Percentiles rank a stretch among this genome's conserved stretches.
These are phyloP conservation scores for Aphanomyces invadans DNA, from an alignment of 352 stramenopile genomes.

Conservation along the genomic window DNA sequence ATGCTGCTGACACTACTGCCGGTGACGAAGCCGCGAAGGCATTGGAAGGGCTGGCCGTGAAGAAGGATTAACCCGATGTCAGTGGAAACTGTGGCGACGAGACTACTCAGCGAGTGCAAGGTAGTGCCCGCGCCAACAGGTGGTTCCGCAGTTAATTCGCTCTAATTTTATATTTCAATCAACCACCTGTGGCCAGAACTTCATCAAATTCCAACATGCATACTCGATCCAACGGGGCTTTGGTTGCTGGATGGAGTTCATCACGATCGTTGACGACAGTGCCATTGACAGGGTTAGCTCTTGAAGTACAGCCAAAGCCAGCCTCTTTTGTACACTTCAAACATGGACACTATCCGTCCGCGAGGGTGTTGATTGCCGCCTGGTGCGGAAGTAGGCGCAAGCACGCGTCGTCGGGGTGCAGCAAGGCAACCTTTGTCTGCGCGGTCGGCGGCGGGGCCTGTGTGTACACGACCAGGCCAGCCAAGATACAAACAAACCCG, in stretches of 20 bases:
- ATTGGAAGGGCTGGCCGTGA: conserved; percentile 84
- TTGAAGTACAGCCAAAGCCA: not conserved
- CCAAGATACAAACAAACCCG: conserved; percentile 74
- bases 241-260: too few relatives aligned
- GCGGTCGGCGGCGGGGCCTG: conserved; percentile 25
- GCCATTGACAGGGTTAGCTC: not conserved
- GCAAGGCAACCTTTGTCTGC: not conserved
- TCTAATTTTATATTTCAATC: not conserved
- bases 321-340: not conserved
- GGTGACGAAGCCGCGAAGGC: conserved; percentile 91
- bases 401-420: conserved; percentile 7
- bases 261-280: not conserved
- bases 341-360: not conserved
- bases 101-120: not conserved
- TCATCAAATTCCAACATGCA: too few relatives aligned
- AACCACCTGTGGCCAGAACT: too few relatives aligned
- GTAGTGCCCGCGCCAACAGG: conserved; percentile 9
- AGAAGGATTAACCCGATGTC: conserved; percentile 53
- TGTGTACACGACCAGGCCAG: conserved; percentile 71
- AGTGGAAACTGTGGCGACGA: not conserved
- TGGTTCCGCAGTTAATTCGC: not conserved
- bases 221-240: too few relatives aligned
- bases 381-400: conserved; percentile 7
- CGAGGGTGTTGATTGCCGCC: not conserved
- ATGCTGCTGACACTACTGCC: conserved; percentile 86